phyloP scores from a whole-genome alignment of 768 basidiomycete species.

The Lactarius trivialis region DNA sequence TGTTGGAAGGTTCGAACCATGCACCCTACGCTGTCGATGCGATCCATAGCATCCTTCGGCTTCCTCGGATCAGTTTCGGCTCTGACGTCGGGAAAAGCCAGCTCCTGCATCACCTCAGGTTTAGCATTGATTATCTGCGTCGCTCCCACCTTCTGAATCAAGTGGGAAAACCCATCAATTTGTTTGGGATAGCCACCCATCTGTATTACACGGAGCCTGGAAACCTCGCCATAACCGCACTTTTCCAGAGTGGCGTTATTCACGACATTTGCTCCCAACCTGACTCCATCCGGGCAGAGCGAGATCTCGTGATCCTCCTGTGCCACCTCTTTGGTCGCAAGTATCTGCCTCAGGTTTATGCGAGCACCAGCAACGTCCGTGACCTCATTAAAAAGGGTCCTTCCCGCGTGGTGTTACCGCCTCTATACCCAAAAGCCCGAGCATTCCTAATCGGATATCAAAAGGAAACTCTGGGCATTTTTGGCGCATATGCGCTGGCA shows the following conservation, averaged over 20 bases:
- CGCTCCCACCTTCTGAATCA: constrained; percentile 47
- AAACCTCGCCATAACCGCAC: constrained; percentile 57
- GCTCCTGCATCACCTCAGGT: constrained; percentile 58
- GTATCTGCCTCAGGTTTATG: constrained; percentile 41
- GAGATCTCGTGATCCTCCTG: constrained; percentile 48
- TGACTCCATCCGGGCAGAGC: constrained; percentile 37
- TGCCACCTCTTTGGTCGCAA: constrained; percentile 63
- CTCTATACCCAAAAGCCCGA: constrained; percentile 37
- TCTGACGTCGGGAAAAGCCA: constrained; percentile 51
- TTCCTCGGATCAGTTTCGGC: constrained; percentile 54
- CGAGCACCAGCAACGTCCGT: constrained; percentile 33
- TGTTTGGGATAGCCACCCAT: constrained; percentile 48
- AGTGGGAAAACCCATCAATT: constrained; percentile 50
- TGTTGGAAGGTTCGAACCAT: constrained; percentile 54
- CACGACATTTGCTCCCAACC: constrained; percentile 48
- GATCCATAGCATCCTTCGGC: constrained; percentile 44
- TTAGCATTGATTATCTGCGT: constrained; percentile 65
- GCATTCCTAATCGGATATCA: constrained; percentile 42
- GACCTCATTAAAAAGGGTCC: constrained; percentile 40
- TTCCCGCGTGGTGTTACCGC: constrained; percentile 51
- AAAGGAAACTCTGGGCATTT: constrained; percentile 45
- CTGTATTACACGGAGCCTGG: constrained; percentile 64
- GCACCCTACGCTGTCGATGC: constrained; percentile 43
- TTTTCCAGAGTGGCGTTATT: constrained; percentile 51
- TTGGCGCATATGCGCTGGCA: constrained; percentile 46